Evolutionary conservation across 805 yeast species (phyloP).

Genomic region (Lachancea waltii): DNA sequence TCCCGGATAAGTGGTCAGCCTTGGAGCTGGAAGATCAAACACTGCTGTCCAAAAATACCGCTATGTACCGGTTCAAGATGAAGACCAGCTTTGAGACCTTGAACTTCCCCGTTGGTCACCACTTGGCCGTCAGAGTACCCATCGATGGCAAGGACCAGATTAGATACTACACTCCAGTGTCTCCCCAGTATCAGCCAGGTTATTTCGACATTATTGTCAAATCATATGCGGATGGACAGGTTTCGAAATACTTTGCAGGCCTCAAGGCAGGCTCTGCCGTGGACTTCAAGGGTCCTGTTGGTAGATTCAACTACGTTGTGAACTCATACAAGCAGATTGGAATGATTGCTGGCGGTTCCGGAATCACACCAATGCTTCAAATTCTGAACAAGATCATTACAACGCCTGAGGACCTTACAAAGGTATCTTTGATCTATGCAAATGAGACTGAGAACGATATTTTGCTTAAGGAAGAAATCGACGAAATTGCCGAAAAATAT

Average conservation of each 20-base stretch:
- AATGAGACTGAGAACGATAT: slow-evolving; percentile 75
- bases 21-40: slow-evolving; percentile 72
- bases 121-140: slow-evolving; percentile 49
- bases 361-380: slow-evolving; percentile 86
- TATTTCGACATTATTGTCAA: slow-evolving; percentile 72
- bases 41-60: slow-evolving; percentile 60
- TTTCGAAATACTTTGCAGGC: slow-evolving; percentile 60
- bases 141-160: slow-evolving; percentile 35
- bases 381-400: slow-evolving; percentile 66
- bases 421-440: slow-evolving; percentile 58
- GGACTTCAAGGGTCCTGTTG: slow-evolving; percentile 74
- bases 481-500: slow-evolving; percentile 56
- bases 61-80: slow-evolving; percentile 66
- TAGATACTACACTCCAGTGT: slow-evolving; percentile 72
- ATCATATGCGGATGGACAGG: slow-evolving; percentile 65
- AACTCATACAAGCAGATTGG: slow-evolving; percentile 60
- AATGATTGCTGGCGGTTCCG: slow-evolving; percentile 80
- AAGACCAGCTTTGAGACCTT: slow-evolving; percentile 53
- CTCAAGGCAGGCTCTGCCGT: slow-evolving; percentile 60
- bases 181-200: slow-evolving; percentile 62
- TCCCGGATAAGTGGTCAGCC: slow-evolving; percentile 49
- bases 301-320: slow-evolving; percentile 53
- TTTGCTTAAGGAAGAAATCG: slow-evolving; percentile 62
- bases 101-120: slow-evolving; percentile 69
- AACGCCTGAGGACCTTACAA: slow-evolving; percentile 58